Evolutionary conservation across 306 rosid species (phyloP).

Genomic region (Fragaria ananassa): DNA sequence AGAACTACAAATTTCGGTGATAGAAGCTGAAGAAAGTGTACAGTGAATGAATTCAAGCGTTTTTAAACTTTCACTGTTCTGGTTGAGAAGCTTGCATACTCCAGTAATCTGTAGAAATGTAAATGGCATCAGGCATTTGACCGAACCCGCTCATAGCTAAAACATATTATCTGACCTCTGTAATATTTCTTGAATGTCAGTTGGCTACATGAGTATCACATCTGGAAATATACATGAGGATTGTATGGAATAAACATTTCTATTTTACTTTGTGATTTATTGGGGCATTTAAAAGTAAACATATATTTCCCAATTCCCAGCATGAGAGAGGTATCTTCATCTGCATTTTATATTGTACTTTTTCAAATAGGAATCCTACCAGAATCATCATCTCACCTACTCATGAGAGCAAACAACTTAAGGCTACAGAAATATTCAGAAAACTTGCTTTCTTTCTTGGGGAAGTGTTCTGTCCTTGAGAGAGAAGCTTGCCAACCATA

Average conservation of each 20-base stretch:
- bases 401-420: slow-evolving; percentile 1
- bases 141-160: slow-evolving; percentile 24
- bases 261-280: slow-evolving; percentile 4
- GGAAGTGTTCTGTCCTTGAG: neutral
- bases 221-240: slow-evolving; percentile 17
- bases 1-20: slow-evolving; percentile 58
- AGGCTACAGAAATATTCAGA: neutral
- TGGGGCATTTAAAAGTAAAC: slow-evolving; percentile 11
- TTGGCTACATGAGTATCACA: neutral
- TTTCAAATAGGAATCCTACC: neutral
- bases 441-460: neutral
- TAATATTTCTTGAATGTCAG: slow-evolving; percentile 1
- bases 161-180: neutral
- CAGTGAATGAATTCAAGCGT: slow-evolving; percentile 79
- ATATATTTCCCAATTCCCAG: neutral
- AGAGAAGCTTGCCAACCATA: neutral
- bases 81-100: slow-evolving; percentile 70
- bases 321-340: neutral
- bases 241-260: slow-evolving; percentile 20
- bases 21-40: slow-evolving; percentile 47
- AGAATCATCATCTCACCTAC: slow-evolving; percentile 3
- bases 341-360: neutral
- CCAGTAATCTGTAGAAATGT: slow-evolving; percentile 60
- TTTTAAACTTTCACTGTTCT: slow-evolving; percentile 61
- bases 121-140: slow-evolving; percentile 29